These are phyloP conservation scores for Nematodospora anomalae DNA, from an alignment of 1,139 yeast genomes.

Conservation along the genomic window DNA sequence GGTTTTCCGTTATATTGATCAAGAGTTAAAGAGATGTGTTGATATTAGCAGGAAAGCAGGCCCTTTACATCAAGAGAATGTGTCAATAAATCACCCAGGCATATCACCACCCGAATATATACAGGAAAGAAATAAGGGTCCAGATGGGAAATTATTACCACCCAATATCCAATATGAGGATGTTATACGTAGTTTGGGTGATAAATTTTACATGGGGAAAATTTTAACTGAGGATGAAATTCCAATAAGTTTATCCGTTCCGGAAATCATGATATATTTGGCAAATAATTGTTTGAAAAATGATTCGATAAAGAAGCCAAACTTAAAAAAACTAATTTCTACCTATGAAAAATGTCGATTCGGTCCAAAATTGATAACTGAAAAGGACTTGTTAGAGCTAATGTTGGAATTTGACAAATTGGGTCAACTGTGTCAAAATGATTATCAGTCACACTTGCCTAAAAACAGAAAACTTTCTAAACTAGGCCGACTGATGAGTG, in stretches of 20 bases:
- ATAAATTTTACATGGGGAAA: constrained; percentile 46
- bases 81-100: constrained; percentile 62
- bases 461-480: constrained; percentile 9
- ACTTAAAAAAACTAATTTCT: constrained; percentile 38
- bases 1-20: constrained; percentile 36
- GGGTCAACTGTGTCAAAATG: constrained; percentile 17
- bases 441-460: constrained; percentile 16
- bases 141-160: constrained; percentile 45
- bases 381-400: constrained; percentile 60
- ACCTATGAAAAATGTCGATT: constrained; percentile 73
- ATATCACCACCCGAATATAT: constrained; percentile 48
- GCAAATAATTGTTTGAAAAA: constrained; percentile 13
- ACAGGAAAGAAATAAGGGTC: constrained; percentile 27
- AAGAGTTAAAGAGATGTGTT: constrained; percentile 45
- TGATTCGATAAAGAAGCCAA: constrained; percentile 15
- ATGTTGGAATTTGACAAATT: constrained; percentile 41
- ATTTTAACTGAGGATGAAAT: constrained; percentile 37
- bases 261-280: constrained; percentile 39
- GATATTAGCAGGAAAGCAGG: constrained; percentile 51
- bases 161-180: constrained; percentile 65
- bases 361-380: constrained; percentile 61
- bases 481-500: constrained; percentile 7
- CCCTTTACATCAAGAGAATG: constrained; percentile 41
- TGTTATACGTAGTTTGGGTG: constrained; percentile 56
- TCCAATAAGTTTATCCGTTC: constrained; percentile 47